Base-by-base conservation (phyloP, 768 basidiomycete genomes). In the Rhizopogon vinicolor region DNA sequence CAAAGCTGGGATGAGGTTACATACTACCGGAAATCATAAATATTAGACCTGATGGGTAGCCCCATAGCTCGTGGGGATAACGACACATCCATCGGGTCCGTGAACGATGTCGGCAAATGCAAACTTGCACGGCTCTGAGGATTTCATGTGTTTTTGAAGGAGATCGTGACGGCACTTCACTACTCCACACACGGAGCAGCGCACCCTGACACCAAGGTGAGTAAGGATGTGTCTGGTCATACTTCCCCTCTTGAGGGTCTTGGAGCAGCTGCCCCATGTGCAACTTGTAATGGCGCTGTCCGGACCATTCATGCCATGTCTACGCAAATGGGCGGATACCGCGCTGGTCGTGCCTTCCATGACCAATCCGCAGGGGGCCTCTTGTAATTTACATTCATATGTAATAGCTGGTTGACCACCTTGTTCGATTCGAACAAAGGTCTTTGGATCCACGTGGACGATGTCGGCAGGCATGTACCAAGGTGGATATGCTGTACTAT, bases 171-270 rank as follows among this genome's bases (percentile, higher is more conserved):
- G 29, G 10, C 29, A 31, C 9, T 7, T 45, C 5, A 45, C 28
- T 2, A 45, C 5, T 18, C 44, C 28, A 2, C 44, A 45, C 3
- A n/a, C 5, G 44, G 52, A 50, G 45, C 56, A 57, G 8, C 25
- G 29, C 6, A 49, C 37, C n/a, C 18, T 50, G 22, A 54, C 28
- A n/a, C 40, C 33, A 4, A 57, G 25, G 28, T 57, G 56, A 9
- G 52, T 44, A 28, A 50, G 48, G 1, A 57, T 37, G 31, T 57
- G 56, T 19, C 56, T 33, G 19, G 56, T 16, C 29, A 57, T 57
- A 28, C 52, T 54, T 6, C 45, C 35, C 10, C 10, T 19, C 44
- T 54, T 57, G 31, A 45, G 33, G 5, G 37, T 48, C 12, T 57
- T 40, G 12, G n/a, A 3, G 46, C 56, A 57, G 19, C 29, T 29